These are phyloP conservation scores for Colletotrichum sidae DNA, from an alignment of 2,329 filamentous ascomycete species.

Conservation along the genomic window DNA sequence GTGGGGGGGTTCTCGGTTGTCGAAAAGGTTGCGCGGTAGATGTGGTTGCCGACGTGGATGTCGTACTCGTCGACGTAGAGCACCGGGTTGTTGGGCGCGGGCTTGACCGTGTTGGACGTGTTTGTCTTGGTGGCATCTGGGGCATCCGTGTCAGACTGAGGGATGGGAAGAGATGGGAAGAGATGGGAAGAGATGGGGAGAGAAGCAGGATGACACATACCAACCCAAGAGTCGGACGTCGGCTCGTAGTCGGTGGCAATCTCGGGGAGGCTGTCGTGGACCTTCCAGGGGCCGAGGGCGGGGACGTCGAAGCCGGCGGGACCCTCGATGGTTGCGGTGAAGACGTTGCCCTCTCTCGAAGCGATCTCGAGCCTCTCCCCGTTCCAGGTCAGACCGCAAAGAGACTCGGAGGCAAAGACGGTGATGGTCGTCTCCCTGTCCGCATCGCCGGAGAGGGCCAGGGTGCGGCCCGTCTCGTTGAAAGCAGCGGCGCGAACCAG, in stretches of 20 bases:
- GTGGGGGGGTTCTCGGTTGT: conserved; percentile 50
- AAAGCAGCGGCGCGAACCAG: conserved; percentile 60
- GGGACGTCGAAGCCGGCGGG: conserved; percentile 51
- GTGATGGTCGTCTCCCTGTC: conserved; percentile 54
- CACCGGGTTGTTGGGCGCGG: conserved; percentile 63
- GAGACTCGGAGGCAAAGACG: conserved; percentile 58
- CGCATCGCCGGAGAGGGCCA: conserved; percentile 59
- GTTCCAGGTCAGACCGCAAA: conserved; percentile 64
- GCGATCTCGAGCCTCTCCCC: conserved; percentile 50
- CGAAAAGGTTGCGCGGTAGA: conserved; percentile 65
- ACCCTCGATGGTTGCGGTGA: conserved; percentile 44
- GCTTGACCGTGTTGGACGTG: conserved; percentile 59
- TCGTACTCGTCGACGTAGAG: conserved; percentile 69
- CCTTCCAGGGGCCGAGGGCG: conserved; percentile 57
- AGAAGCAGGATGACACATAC: conserved; percentile 40
- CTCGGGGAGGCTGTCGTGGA: conserved; percentile 61
- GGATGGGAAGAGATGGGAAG: not conserved
- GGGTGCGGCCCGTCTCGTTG: conserved; percentile 45
- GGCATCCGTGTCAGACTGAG: conserved; percentile 20
- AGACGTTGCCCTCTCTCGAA: conserved; percentile 43
- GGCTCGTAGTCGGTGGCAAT: conserved; percentile 55
- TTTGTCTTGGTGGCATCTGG: conserved; percentile 59
- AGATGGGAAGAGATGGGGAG: too few relatives aligned
- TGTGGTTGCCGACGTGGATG: conserved; percentile 64
- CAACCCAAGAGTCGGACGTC: conserved; percentile 55